Evolutionary conservation across 257 asterid genomes (phyloP).

Genomic region (Scutellaria baicalensis): DNA sequence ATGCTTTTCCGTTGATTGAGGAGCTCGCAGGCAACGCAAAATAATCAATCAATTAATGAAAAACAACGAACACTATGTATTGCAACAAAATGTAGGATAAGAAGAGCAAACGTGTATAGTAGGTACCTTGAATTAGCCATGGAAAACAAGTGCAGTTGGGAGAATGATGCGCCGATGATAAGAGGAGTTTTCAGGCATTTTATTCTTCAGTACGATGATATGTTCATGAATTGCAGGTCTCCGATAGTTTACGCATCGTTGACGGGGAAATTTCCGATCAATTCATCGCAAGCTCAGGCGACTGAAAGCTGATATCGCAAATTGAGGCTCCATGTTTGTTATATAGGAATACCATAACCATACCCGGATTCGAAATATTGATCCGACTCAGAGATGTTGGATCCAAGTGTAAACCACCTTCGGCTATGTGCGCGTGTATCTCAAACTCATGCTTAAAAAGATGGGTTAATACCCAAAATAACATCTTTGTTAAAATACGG

Average conservation of each 20-base stretch:
- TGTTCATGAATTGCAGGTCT: not conserved
- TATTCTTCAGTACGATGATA: slow-evolving; percentile 14
- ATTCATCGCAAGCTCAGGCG: not conserved
- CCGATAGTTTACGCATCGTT: slow-evolving; percentile 2
- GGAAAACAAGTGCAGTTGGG: slow-evolving; percentile 23
- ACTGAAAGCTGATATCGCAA: slow-evolving; percentile 9
- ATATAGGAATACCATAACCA: too few relatives aligned
- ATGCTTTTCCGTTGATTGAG: not conserved
- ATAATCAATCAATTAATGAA: not conserved
- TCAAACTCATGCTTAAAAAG: too few relatives aligned
- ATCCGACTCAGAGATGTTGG: too few relatives aligned
- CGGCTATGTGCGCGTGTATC: too few relatives aligned
- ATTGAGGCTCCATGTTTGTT: not conserved
- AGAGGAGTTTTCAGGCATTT: slow-evolving; percentile 24
- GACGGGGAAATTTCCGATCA: slow-evolving; percentile 2
- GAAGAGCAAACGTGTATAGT: not conserved
- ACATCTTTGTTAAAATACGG: too few relatives aligned
- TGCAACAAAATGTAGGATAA: not conserved
- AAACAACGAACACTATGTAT: not conserved
- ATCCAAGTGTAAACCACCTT: too few relatives aligned
- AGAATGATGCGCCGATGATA: slow-evolving; percentile 13
- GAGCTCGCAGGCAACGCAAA: not conserved
- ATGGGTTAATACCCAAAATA: too few relatives aligned
- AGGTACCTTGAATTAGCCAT: slow-evolving; percentile 61
- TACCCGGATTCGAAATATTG: too few relatives aligned